Evolutionary conservation across 345 rosid species (phyloP).

Genomic region (Firmiana major): DNA sequence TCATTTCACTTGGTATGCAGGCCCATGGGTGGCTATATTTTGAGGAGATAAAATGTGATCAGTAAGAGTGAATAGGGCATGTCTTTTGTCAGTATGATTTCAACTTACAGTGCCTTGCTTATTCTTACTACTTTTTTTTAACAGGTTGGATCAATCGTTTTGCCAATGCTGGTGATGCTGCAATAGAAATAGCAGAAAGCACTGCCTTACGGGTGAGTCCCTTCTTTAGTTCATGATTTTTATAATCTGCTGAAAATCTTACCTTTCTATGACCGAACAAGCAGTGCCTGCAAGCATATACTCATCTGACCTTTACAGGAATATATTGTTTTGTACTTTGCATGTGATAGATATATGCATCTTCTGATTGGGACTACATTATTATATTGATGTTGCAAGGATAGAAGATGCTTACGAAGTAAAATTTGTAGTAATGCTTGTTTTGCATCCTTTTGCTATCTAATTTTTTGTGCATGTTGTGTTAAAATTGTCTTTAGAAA

Average conservation of each 20-base stretch:
- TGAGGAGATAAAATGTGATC: not conserved
- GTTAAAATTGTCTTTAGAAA: not conserved
- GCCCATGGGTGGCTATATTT: not conserved
- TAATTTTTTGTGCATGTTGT: not conserved
- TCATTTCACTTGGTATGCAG: not conserved
- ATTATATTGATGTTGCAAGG: not conserved
- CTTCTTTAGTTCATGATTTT: not conserved
- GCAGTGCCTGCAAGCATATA: not conserved
- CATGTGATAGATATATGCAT: not conserved
- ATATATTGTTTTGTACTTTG: not conserved
- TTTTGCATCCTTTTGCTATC: not conserved
- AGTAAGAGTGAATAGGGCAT: not conserved
- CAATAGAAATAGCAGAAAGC: constrained; percentile 81
- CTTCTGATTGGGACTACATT: not conserved
- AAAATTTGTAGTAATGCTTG: not conserved
- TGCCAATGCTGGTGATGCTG: constrained; percentile 93
- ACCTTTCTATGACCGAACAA: not conserved
- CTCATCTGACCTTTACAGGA: not conserved
- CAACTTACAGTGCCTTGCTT: constrained; percentile 4
- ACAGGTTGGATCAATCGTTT: constrained; percentile 99
- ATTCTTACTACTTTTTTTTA: constrained; percentile 18
- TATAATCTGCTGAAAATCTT: not conserved
- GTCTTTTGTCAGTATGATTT: not conserved
- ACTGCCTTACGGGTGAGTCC: constrained; percentile 66
- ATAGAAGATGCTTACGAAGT: not conserved